A percentile compares a stretch with the other conserved stretches of the same genome.
Conservation (phyloP, 805 yeast genomes). For the Komagataella ulmi region DNA sequence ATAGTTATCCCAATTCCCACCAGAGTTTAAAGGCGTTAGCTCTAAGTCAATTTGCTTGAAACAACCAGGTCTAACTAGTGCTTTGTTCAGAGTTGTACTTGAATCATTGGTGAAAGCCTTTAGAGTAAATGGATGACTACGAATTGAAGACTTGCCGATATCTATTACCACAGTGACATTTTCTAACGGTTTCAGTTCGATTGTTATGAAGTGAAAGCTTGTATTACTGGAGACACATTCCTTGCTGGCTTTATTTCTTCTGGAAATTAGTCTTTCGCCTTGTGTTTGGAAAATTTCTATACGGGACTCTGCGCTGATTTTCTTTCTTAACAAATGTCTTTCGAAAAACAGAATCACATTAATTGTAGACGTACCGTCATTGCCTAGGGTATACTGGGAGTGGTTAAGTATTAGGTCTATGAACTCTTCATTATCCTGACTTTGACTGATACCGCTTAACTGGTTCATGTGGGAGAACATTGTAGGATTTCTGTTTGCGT, state of each 20-base stretch:
- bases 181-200: neutral
- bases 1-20: neutral
- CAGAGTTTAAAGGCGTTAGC: neutral
- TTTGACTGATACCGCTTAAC: neutral
- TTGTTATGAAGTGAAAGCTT: neutral
- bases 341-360: neutral
- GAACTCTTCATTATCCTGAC: neutral
- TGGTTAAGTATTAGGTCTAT: neutral
- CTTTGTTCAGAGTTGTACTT: neutral
- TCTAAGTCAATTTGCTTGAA: neutral
- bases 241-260: neutral
- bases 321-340: neutral
- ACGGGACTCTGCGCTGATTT: neutral
- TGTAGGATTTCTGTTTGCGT: conserved; percentile 53
- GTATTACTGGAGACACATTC: neutral
- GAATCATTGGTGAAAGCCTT: neutral
- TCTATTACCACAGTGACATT: neutral
- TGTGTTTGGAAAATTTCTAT: neutral
- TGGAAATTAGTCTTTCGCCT: neutral
- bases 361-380: neutral
- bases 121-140: neutral
- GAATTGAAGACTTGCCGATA: neutral
- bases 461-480: conserved; percentile 4
- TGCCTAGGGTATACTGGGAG: neutral
- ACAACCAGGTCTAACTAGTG: neutral